Percentiles rank a stretch among this genome's conserved stretches.
Evolutionary conservation across 2,329 filamentous ascomycete species (phyloP).

Genomic region (Elsinoe batatas): DNA sequence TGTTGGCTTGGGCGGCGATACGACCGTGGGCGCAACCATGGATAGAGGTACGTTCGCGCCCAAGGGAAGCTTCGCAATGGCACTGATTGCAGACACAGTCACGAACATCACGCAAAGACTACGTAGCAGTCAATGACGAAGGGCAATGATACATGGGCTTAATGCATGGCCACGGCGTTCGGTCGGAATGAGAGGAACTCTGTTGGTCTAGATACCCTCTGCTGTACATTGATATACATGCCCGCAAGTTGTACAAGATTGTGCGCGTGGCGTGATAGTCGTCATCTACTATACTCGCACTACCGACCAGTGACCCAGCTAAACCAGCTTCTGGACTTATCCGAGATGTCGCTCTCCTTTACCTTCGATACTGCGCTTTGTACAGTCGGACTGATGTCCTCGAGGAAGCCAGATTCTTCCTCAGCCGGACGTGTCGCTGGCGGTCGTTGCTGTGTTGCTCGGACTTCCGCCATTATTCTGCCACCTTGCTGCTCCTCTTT

Average conservation of each 20-base stretch:
- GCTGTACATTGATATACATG: constrained; percentile 17
- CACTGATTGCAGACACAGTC: not conserved
- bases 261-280: not conserved
- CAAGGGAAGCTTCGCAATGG: constrained; percentile 13
- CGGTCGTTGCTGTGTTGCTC: constrained; percentile 12
- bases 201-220: constrained; percentile 7
- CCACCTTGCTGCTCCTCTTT: constrained; percentile 31
- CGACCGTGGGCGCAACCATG: constrained; percentile 51
- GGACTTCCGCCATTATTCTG: constrained; percentile 23
- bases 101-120: constrained; percentile 27
- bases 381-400: constrained; percentile 7
- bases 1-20: constrained; percentile 51
- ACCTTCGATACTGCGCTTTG: constrained; percentile 14
- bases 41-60: constrained; percentile 36
- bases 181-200: not conserved
- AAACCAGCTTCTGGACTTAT: constrained; percentile 36
- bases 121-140: constrained; percentile 36
- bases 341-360: constrained; percentile 22
- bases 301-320: constrained; percentile 35
- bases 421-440: not conserved
- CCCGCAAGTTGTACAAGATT: not conserved
- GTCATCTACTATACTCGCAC: not conserved
- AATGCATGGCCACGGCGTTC: constrained; percentile 7
- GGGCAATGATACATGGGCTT: constrained; percentile 11
- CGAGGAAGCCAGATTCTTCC: constrained; percentile 6